A percentile compares a stretch with the other conserved stretches of the same genome.
Conservation (phyloP, 1,284 basidiomycete genomes). For the Mycena sp. region DNA sequence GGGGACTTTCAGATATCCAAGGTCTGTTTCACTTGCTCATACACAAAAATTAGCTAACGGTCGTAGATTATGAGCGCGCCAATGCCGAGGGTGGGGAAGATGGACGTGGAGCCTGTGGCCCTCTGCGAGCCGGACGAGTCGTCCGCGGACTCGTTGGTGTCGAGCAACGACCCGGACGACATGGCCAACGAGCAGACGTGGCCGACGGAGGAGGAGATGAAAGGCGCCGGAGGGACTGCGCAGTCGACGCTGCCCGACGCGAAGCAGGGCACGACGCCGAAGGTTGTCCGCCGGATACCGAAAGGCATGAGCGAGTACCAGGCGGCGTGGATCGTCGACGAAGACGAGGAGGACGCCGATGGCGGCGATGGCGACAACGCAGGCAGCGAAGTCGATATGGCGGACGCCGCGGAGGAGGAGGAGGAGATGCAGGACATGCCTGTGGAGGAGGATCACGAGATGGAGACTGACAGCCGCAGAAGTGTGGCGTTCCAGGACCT, state of each 20-base stretch:
- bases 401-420: constrained; percentile 65
- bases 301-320: constrained; percentile 95
- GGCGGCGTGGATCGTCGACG: constrained; percentile 92
- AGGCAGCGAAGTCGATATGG: constrained; percentile 55
- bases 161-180: constrained; percentile 89
- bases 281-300: constrained; percentile 79
- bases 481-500: constrained; percentile 79
- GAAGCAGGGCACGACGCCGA: constrained; percentile 73
- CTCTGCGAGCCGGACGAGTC: constrained; percentile 69
- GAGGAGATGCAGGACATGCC: constrained; percentile 76
- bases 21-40: constrained; percentile 49
- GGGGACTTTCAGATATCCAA: constrained; percentile 91
- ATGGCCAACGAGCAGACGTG: constrained; percentile 97
- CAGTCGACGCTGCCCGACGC: constrained; percentile 68
- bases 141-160: constrained; percentile 88
- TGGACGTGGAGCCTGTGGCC: constrained; percentile 71
- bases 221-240: constrained; percentile 47
- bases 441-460: constrained; percentile 61
- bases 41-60: not conserved
- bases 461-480: constrained; percentile 74
- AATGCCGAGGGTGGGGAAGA: constrained; percentile 51
- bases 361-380: constrained; percentile 51
- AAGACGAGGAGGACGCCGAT: constrained; percentile 55
- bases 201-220: constrained; percentile 98
- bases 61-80: constrained; percentile 71